Evolutionary conservation across 441 rosid genomes (phyloP).

Genomic region (Manihot esculenta): DNA sequence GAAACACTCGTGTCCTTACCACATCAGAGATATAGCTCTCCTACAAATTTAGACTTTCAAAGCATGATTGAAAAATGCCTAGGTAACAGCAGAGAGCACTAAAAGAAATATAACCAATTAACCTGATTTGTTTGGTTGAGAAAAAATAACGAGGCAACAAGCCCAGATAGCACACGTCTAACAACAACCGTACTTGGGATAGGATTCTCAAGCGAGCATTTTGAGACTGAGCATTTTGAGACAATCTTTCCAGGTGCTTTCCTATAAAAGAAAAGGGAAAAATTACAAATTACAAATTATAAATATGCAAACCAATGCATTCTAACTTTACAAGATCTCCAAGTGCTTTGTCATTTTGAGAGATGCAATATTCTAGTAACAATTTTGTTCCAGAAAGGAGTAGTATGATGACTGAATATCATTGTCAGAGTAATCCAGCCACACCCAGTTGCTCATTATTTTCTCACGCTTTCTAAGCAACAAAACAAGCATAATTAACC

Average conservation of each 20-base stretch:
- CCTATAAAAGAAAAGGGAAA: slow-evolving; percentile 27
- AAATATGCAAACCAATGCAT: not conserved
- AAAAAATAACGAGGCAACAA: slow-evolving; percentile 56
- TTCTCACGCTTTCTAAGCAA: not conserved
- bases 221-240: slow-evolving; percentile 35
- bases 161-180: slow-evolving; percentile 42
- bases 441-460: too few species aligned
- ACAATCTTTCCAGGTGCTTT: slow-evolving; percentile 29
- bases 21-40: not conserved
- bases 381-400: not conserved
- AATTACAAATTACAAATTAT: not conserved
- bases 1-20: not conserved
- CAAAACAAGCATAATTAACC: not conserved
- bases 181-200: slow-evolving; percentile 25
- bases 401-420: not conserved
- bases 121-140: slow-evolving; percentile 67
- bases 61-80: slow-evolving; percentile 1
- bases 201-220: slow-evolving; percentile 34
- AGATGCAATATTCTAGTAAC: not conserved
- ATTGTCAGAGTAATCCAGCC: not conserved
- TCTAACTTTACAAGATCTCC: not conserved
- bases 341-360: not conserved
- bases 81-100: not conserved
- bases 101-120: slow-evolving; percentile 17
- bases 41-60: not conserved